Evolutionary conservation across 208 protist species (phyloP), one percentile per base, ranked within the genome.

Genomic region (Willaertia magna): DNA sequence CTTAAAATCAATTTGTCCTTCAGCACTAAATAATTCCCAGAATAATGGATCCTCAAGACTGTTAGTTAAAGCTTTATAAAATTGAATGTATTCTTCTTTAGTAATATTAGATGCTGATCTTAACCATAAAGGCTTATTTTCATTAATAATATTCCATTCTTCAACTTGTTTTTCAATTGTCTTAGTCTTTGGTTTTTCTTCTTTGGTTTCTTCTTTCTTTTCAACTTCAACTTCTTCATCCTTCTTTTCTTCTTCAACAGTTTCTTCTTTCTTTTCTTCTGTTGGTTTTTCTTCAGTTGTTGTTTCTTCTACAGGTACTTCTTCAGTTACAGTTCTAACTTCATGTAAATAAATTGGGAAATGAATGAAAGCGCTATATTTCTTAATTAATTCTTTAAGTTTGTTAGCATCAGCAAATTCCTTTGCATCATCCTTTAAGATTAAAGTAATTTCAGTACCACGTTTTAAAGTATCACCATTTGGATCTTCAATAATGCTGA

Each of bases 331-430:
- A 22, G 61, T 88, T 34, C 44, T 93, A 18, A 47, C 85, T 1
- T 83, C 88, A n/a, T 92, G 89, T 6, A 99, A 87, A 88, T 97
- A 97, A 90, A 99, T 99, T 76, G 98, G 98, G 90, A 99, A 99
- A 87, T 98, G 92, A 85, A 99, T 98, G 92, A 99, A 99, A 93
- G 99, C 96, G 83, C 94, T 98, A 95, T 99, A 99, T 86, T 98
- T 96, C 85, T 96, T 94, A 49, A 99, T 93, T 14, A 98, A 91
- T 26, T 95, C 89, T 82, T 95, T 92, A 39, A 99, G 89, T 43
- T 91, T 91, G 39, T 95, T 89, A 44, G 91, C 89, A 43, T 98
- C 90, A n/a, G 99, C 89, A 90, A 95, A 99, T 89, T 99, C 94
- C n/a, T 93, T 78, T 3, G 93, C 93, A 79, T 99, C 97, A 18